These are phyloP conservation scores for Saprolegnia diclina DNA, from an alignment of 352 stramenopile species.

Conservation along the genomic window DNA sequence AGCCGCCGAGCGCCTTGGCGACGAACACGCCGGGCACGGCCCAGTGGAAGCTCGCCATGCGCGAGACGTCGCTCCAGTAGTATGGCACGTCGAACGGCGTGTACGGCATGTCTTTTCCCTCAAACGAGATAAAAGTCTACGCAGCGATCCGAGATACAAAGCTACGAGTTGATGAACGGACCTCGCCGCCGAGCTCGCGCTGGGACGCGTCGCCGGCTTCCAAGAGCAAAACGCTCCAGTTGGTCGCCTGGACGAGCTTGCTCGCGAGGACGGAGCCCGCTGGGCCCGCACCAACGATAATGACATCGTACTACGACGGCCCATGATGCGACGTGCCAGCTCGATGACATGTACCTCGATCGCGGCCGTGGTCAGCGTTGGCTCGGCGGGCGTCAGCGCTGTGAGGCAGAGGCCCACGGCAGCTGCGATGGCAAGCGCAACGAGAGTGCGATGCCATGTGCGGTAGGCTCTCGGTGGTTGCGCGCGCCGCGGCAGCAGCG, in stretches of 20 bases:
- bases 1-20: slow-evolving; percentile 78
- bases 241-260: slow-evolving; percentile 46
- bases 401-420: not conserved
- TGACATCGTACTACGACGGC: slow-evolving; percentile 46
- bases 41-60: slow-evolving; percentile 60
- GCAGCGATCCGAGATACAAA: not conserved
- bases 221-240: slow-evolving; percentile 57
- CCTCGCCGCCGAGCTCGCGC: slow-evolving; percentile 45
- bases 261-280: slow-evolving; percentile 52
- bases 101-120: slow-evolving; percentile 39
- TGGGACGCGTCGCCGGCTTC: slow-evolving; percentile 58
- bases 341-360: not conserved
- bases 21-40: slow-evolving; percentile 76
- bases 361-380: not conserved
- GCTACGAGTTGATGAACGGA: slow-evolving; percentile 14
- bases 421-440: not conserved
- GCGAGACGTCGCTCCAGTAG: slow-evolving; percentile 79
- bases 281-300: slow-evolving; percentile 54
- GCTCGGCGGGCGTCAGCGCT: not conserved
- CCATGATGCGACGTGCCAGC: not conserved
- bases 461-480: not conserved
- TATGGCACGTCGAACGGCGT: slow-evolving; percentile 81
- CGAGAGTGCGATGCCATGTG: not conserved
- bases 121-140: slow-evolving; percentile 38
- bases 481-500: not conserved